Conservation (phyloP, 208 protist genomes). For the Eutreptiella sp. region DNA sequence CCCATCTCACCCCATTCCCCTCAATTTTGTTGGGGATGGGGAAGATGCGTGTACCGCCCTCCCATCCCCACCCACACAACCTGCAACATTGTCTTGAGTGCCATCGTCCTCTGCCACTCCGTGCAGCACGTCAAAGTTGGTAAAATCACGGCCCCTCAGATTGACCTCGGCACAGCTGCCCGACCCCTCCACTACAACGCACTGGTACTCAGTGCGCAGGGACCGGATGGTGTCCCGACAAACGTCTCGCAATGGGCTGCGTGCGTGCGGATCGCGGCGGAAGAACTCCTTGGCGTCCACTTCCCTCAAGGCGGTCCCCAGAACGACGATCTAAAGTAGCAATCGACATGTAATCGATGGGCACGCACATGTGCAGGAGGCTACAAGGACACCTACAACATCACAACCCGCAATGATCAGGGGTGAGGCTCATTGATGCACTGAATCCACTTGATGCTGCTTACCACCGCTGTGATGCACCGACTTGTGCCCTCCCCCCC, state of each 20-base stretch:
- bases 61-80: too few relatives aligned
- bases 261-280: background rate
- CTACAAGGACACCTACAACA: slow-evolving; percentile 11
- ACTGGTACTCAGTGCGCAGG: background rate
- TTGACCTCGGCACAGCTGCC: slow-evolving; percentile 23
- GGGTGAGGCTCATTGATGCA: too few relatives aligned
- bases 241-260: slow-evolving; percentile 11
- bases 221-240: background rate
- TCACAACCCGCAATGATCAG: too few relatives aligned
- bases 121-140: slow-evolving; percentile 14
- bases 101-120: background rate
- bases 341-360: background rate
- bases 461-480: too few relatives aligned
- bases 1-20: too few relatives aligned
- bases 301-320: slow-evolving; percentile 7
- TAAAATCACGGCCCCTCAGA: slow-evolving; percentile 12
- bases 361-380: background rate
- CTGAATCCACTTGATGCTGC: too few relatives aligned
- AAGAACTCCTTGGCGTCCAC: slow-evolving; percentile 9
- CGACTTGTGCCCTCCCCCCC: too few relatives aligned
- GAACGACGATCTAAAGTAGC: slow-evolving; percentile 7
- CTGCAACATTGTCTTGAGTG: too few relatives aligned
- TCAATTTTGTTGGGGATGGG: too few relatives aligned
- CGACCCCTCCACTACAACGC: slow-evolving; percentile 10
- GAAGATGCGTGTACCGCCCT: too few relatives aligned